phyloP scores from a whole-genome alignment of 139 green algal genomes.

The Chlamydomonas incerta region DNA sequence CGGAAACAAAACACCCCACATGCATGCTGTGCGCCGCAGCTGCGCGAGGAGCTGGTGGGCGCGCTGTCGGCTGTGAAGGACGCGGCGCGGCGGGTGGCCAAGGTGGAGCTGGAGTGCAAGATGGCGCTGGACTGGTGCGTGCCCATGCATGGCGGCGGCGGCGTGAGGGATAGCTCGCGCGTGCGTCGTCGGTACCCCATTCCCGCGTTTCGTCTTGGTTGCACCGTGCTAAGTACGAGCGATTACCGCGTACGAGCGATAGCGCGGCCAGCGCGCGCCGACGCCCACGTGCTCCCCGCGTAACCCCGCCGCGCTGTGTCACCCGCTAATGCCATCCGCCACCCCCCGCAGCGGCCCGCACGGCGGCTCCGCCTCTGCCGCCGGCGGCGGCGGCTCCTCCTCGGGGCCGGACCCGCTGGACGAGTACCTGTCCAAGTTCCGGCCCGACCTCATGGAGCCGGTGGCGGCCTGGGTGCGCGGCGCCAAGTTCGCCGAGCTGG shows the following conservation, averaged over 20 bases:
- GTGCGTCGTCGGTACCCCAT: no score
- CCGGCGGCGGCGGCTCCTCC: neutral
- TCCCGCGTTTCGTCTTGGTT: no score
- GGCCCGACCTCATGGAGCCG: constrained; percentile 80
- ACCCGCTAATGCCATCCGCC: no score
- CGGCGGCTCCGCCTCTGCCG: neutral
- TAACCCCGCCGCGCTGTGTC: no score
- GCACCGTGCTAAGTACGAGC: no score
- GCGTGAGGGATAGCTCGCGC: no score
- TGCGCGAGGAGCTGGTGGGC: constrained; percentile 68
- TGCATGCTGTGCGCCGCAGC: constrained; percentile 51
- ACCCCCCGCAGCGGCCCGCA: constrained; percentile 20
- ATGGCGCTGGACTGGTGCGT: constrained; percentile 52
- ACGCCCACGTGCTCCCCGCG: no score
- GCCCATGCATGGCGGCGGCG: no score
- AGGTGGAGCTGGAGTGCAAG: constrained; percentile 65
- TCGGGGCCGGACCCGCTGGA: constrained; percentile 71
- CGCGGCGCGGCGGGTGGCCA: constrained; percentile 65
- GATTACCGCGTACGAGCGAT: no score
- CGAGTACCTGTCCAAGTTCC: constrained; percentile 80
- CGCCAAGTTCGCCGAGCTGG: constrained; percentile 69
- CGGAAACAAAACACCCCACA: no score
- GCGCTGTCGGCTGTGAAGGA: constrained; percentile 64
- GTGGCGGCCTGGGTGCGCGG: constrained; percentile 76
- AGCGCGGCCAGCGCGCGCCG: no score